A percentile compares a stretch with the other conserved stretches of the same genome.
Conservation (phyloP, 345 rosid genomes). For the Hibiscus tridactylites region DNA sequence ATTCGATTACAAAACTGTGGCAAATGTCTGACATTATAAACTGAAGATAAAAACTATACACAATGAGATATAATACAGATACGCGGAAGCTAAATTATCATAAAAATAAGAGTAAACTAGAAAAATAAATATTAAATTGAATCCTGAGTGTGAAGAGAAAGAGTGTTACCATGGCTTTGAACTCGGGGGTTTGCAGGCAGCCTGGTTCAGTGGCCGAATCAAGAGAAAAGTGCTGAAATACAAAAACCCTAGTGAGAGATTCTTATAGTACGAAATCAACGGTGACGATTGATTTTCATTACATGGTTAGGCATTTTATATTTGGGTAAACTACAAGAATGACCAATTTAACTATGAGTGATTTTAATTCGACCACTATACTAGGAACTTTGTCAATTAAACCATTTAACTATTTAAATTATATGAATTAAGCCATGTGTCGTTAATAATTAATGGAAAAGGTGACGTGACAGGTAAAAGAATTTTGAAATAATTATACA, state of each 20-base stretch:
- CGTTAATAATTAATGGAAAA: no score
- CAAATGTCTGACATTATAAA: neutral
- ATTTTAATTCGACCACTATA: no score
- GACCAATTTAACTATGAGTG: no score
- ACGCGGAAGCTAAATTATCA: neutral
- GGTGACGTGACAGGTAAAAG: no score
- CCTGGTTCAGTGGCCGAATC: neutral
- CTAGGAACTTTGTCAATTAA: no score
- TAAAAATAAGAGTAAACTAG: neutral
- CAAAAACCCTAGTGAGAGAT: conserved; percentile 28
- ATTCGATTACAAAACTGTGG: neutral
- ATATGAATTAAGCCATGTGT: no score
- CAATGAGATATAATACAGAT: neutral
- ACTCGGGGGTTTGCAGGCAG: neutral
- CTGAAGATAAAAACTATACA: neutral
- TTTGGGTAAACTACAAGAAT: no score
- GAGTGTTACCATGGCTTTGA: neutral
- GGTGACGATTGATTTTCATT: conserved; percentile 13
- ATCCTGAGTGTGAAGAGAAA: neutral
- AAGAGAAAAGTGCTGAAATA: conserved; percentile 4
- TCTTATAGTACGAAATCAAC: conserved; percentile 9
- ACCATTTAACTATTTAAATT: no score
- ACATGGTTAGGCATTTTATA: no score
- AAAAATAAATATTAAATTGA: neutral
- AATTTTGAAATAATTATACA: no score